Evolutionary conservation across 2,329 filamentous ascomycete species (phyloP).

Genomic region (Rugonectria rugulosa): DNA sequence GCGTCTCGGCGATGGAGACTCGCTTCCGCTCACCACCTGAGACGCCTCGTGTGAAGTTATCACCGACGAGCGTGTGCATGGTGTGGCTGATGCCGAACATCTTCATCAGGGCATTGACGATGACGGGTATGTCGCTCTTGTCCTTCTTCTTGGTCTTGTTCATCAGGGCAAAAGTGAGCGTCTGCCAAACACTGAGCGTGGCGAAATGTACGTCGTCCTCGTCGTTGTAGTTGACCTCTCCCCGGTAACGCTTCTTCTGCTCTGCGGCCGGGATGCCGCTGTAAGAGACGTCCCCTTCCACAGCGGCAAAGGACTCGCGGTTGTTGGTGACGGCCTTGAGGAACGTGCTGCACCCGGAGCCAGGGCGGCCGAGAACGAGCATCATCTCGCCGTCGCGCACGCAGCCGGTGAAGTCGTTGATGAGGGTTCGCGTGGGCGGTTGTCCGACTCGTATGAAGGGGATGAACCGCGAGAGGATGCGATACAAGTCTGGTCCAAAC

Average conservation of each 20-base stretch:
- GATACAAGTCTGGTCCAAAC: slow-evolving; percentile 82
- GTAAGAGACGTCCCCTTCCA: slow-evolving; percentile 20
- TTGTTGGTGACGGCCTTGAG: slow-evolving; percentile 22
- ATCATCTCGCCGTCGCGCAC: slow-evolving; percentile 73
- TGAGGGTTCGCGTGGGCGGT: slow-evolving; percentile 14
- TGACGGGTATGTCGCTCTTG: slow-evolving; percentile 9
- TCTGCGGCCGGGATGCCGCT: slow-evolving; percentile 16
- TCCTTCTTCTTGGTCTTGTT: slow-evolving; percentile 24
- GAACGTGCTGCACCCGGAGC: slow-evolving; percentile 67
- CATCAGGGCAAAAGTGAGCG: slow-evolving; percentile 19
- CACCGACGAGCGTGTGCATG: slow-evolving; percentile 56
- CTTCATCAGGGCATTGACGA: slow-evolving; percentile 16
- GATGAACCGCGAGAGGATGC: slow-evolving; percentile 57
- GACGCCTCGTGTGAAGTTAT: slow-evolving; percentile 65
- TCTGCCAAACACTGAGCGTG: slow-evolving; percentile 20
- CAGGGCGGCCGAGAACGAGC: slow-evolving; percentile 68
- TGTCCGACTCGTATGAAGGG: slow-evolving; percentile 39
- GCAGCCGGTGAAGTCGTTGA: slow-evolving; percentile 21
- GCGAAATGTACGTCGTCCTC: slow-evolving; percentile 20
- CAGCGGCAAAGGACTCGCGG: slow-evolving; percentile 9
- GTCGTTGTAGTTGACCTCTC: slow-evolving; percentile 18
- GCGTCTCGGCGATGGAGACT: slow-evolving; percentile 73
- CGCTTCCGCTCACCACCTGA: slow-evolving; percentile 71
- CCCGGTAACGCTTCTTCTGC: slow-evolving; percentile 14
- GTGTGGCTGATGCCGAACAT: slow-evolving; percentile 23